These are phyloP conservation scores for Talaromyces trachyspermus DNA, from an alignment of 495 filamentous ascomycete species.

Conservation along the genomic window DNA sequence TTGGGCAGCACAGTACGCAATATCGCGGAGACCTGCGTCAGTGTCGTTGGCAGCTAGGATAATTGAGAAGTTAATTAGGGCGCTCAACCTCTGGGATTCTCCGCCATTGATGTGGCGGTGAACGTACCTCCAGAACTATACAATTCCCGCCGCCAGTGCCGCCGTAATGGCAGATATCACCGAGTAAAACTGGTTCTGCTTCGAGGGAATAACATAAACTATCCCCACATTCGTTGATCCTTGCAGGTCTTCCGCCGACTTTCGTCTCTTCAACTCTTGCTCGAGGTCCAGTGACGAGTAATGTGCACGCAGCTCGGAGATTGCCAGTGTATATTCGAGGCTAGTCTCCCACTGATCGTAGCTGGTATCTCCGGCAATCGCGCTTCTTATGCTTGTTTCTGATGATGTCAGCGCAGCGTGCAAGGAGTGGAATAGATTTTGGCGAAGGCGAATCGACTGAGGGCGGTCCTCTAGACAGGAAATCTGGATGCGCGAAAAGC, in stretches of 20 bases:
- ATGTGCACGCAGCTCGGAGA: constrained; percentile 35
- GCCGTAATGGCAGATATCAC: constrained; percentile 38
- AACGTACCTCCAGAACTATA: constrained; percentile 40
- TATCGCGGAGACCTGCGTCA: constrained; percentile 17
- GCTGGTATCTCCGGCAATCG: constrained; percentile 31
- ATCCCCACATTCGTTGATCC: constrained; percentile 31
- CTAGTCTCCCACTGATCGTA: constrained; percentile 30
- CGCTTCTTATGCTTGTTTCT: constrained; percentile 10
- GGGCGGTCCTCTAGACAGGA: neutral
- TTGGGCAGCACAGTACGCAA: constrained; percentile 32
- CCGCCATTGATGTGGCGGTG: constrained; percentile 13
- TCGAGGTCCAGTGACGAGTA: constrained; percentile 32
- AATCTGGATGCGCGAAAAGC: neutral
- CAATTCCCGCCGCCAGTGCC: constrained; percentile 45
- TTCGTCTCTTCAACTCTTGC: constrained; percentile 31
- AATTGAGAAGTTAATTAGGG: neutral
- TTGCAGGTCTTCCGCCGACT: constrained; percentile 19
- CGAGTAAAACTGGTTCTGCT: constrained; percentile 43
- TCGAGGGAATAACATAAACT: constrained; percentile 42
- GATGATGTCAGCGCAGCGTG: neutral
- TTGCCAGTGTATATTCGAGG: constrained; percentile 33
- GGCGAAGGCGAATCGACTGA: neutral
- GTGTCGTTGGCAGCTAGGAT: neutral
- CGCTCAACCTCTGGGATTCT: neutral
- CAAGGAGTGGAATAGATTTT: neutral